These are phyloP conservation scores for Backusella psychrophila DNA, from an alignment of 192 early-diverging fungal genomes.

Conservation along the genomic window DNA sequence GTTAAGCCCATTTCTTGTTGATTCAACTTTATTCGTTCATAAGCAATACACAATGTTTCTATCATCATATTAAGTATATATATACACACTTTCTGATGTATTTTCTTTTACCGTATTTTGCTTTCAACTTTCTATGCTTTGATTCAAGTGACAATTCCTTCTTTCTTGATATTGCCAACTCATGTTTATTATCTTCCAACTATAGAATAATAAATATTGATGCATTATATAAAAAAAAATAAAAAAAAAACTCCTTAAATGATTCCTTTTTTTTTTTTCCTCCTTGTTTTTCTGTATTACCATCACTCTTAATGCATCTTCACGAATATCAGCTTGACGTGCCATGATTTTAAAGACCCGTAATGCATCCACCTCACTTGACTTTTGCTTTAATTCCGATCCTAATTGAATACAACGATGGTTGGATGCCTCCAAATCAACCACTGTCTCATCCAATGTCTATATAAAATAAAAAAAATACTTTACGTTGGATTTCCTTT, in stretches of 20 bases:
- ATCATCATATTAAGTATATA: neutral
- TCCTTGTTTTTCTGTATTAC: neutral
- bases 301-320: slow-evolving; percentile 21
- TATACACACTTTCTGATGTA: neutral
- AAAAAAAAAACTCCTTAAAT: neutral
- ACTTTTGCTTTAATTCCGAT: slow-evolving; percentile 13
- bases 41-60: slow-evolving; percentile 26
- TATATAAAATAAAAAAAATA: neutral
- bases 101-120: slow-evolving; percentile 30
- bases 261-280: neutral
- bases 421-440: slow-evolving; percentile 22
- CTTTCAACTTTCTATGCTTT: slow-evolving; percentile 32
- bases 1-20: slow-evolving; percentile 20
- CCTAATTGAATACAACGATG: slow-evolving; percentile 17
- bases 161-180: slow-evolving; percentile 30
- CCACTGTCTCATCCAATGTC: slow-evolving; percentile 9
- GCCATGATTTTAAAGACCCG: slow-evolving; percentile 20
- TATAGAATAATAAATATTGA: neutral
- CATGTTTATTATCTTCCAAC: slow-evolving; percentile 43
- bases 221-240: neutral
- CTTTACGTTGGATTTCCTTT: neutral
- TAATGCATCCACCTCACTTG: slow-evolving; percentile 25
- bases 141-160: slow-evolving; percentile 34
- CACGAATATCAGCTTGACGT: slow-evolving; percentile 25
- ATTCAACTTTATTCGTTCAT: slow-evolving; percentile 38